These are phyloP conservation scores for Aspergillus udagawae DNA, from an alignment of 2,329 filamentous ascomycete species.

Conservation along the genomic window DNA sequence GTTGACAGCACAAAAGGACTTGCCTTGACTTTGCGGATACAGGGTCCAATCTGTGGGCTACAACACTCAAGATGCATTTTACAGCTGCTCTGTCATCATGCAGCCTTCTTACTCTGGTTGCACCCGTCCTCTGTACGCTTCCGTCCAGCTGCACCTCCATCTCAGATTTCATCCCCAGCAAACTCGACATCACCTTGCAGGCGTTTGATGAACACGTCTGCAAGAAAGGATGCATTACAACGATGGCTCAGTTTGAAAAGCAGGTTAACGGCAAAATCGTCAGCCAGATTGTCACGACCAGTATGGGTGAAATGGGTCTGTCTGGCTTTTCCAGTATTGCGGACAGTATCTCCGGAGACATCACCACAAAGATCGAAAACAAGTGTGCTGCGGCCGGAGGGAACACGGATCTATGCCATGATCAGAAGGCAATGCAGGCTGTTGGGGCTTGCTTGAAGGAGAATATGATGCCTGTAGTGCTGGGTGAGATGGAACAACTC, in stretches of 20 bases:
- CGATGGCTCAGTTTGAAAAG: too few species aligned
- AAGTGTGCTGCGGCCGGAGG: neutral
- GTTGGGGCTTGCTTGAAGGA: neutral
- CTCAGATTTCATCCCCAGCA: neutral
- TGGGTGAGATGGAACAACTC: neutral
- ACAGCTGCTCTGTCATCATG: too few species aligned
- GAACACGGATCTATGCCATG: neutral
- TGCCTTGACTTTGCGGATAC: too few species aligned
- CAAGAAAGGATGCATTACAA: too few species aligned
- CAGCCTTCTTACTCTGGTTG: too few species aligned
- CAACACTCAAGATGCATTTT: too few species aligned
- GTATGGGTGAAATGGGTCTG: neutral
- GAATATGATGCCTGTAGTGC: neutral
- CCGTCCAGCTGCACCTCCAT: conserved; percentile 20
- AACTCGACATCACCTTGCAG: neutral
- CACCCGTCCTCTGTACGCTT: conserved; percentile 54
- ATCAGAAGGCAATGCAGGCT: neutral
- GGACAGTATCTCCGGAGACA: neutral
- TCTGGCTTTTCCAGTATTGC: neutral
- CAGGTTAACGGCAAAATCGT: too few species aligned
- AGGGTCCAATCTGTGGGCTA: too few species aligned
- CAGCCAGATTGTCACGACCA: too few species aligned
- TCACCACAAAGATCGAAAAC: neutral
- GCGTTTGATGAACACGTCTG: too few species aligned
- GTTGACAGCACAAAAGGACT: too few species aligned